phyloP scores from a whole-genome alignment of 805 yeast genomes.

The Schwanniomyces vanrijiae region DNA sequence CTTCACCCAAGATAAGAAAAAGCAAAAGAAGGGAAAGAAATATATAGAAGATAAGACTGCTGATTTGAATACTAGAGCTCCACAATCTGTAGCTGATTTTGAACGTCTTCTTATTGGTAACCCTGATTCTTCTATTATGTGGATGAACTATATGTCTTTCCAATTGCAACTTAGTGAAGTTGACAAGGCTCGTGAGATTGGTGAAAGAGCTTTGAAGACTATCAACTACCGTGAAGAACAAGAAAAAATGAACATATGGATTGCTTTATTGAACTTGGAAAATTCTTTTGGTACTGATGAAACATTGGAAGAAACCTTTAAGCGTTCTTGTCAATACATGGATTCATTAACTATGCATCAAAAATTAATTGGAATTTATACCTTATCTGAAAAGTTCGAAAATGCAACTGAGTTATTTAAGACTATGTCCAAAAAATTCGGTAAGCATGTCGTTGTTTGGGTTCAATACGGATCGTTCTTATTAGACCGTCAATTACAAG shows the following conservation, averaged over 20 bases:
- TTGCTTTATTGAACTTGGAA: conserved; percentile 91
- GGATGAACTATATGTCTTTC: conserved; percentile 99
- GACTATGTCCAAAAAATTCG: conserved; percentile 72
- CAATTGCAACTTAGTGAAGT: conserved; percentile 91
- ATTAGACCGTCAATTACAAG: conserved; percentile 55
- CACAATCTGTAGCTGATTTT: conserved; percentile 88
- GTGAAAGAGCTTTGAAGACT: conserved; percentile 86
- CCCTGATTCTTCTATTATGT: conserved; percentile 88
- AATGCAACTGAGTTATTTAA: conserved; percentile 71
- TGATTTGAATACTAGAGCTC: conserved; percentile 78
- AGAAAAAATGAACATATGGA: conserved; percentile 93
- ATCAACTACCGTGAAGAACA: conserved; percentile 89
- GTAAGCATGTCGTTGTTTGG: conserved; percentile 75
- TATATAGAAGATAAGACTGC: conserved; percentile 78
- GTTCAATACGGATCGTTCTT: conserved; percentile 75
- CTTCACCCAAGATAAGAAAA: conserved; percentile 52
- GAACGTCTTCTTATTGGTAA: conserved; percentile 89
- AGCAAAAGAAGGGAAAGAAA: conserved; percentile 44
- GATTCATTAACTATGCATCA: conserved; percentile 81
- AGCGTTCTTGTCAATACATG: conserved; percentile 86
- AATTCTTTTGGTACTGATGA: conserved; percentile 89
- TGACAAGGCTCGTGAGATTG: conserved; percentile 92
- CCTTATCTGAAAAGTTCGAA: conserved; percentile 66
- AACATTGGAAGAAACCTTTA: conserved; percentile 75
- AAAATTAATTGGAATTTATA: conserved; percentile 73